Base-by-base conservation (phyloP, 495 filamentous ascomycete species). In the Venustampulla echinocandica region DNA sequence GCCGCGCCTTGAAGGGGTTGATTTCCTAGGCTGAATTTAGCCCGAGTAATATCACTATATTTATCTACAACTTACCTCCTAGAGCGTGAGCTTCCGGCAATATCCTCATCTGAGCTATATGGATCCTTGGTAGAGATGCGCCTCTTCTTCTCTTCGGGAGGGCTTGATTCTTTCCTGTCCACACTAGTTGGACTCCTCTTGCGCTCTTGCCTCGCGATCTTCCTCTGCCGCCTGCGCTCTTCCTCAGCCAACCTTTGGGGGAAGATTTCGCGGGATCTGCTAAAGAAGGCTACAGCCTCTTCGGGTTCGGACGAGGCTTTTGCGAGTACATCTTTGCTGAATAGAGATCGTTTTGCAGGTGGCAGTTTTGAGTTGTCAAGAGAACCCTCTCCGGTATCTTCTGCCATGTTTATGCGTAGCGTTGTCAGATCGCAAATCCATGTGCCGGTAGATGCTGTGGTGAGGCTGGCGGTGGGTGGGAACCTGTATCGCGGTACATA, bases 271-370 rank as follows among this genome's bases (percentile, higher is more conserved):
- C 74, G 72, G 11, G 80, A 78, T 21, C 79, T 77, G 25, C 77
- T 76, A 56, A 87, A 90, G 34, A 89, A 75, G 15, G 80, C 73
- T 5, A 75, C 51, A 10, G 65, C 63, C 21, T 75, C 67, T 19
- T 69, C 67, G 13, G 48, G 46, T 27, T 42, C 52, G 7, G 27
- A 7, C 1, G 64, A 51, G 2, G 61, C 65, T 33, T 61, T 73
- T 30, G 73, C 68, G 63, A 71, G 81, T 0, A 74, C 69, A 21
- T 81, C 79, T 58, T 78, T 81, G 25, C 80, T 87, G 60, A 87
- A 87, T 23, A 87, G 71, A 1, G 71, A 70, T 42, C 69, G 71
- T 68, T 81, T 85, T 14, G 51, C 38, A 21, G 59, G 47, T 9
- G 53, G 24, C 39, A 27, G 34, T 20, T 41, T 44, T 49, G 11